Percentiles rank a stretch among this genome's conserved stretches.
Conservation (phyloP, 768 basidiomycete species). For the Tubosaeta brunneosetosa region DNA sequence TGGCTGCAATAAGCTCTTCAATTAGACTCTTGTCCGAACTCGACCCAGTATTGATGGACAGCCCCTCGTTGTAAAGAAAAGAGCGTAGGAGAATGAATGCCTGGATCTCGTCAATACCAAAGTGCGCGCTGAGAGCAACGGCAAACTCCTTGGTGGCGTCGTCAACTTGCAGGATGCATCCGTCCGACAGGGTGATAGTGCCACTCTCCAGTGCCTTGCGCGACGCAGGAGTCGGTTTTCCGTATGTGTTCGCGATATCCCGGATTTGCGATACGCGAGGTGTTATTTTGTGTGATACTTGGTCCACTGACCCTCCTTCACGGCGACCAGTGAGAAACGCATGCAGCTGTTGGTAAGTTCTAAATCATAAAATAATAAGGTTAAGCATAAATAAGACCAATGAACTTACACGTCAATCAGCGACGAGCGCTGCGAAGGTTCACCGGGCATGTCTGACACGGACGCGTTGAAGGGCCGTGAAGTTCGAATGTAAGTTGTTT, state of each 20-base stretch:
- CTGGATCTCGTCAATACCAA: conserved; percentile 78
- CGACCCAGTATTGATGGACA: conserved; percentile 47
- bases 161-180: conserved; percentile 56
- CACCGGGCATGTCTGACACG: conserved; percentile 35
- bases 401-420: conserved; percentile 59
- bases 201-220: conserved; percentile 63
- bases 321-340: conserved; percentile 52
- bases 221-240: conserved; percentile 63
- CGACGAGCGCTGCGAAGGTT: conserved; percentile 58
- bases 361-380: conserved; percentile 21
- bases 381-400: neutral
- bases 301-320: conserved; percentile 55
- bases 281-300: conserved; percentile 53
- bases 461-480: neutral
- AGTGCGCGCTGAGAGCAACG: conserved; percentile 63
- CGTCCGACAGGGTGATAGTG: conserved; percentile 64
- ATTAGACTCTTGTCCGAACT: conserved; percentile 37
- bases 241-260: conserved; percentile 60
- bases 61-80: conserved; percentile 73
- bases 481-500: conserved; percentile 20
- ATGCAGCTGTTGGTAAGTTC: conserved; percentile 65
- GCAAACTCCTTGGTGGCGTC: conserved; percentile 67
- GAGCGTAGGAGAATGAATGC: conserved; percentile 70
- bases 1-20: conserved; percentile 47
- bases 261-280: conserved; percentile 55